These are phyloP conservation scores for Pythium dissotocum DNA, from an alignment of 352 stramenopile genomes.

Conservation along the genomic window DNA sequence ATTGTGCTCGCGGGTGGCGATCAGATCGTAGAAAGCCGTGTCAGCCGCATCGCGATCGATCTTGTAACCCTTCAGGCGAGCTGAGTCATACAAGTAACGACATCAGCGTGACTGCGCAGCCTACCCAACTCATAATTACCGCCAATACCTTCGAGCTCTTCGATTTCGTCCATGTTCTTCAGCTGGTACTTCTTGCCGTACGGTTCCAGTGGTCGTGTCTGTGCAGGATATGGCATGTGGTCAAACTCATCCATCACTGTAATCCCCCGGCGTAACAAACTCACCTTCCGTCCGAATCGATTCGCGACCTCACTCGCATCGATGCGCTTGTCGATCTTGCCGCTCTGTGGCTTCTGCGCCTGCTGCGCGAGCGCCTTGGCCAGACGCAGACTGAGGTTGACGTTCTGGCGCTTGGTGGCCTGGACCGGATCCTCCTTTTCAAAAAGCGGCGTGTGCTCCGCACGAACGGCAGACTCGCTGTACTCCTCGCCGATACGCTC, in stretches of 20 bases:
- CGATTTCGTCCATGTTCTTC: constrained; percentile 30
- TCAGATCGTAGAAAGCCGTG: constrained; percentile 21
- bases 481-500: constrained; percentile 52
- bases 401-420: constrained; percentile 38
- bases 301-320: constrained; percentile 20
- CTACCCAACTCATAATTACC: too few relatives aligned
- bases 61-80: constrained; percentile 13
- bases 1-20: constrained; percentile 17
- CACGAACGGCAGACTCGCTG: constrained; percentile 10
- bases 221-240: background rate
- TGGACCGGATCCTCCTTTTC: constrained; percentile 38
- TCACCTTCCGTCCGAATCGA: constrained; percentile 26
- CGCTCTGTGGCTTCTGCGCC: constrained; percentile 9
- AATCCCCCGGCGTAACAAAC: background rate
- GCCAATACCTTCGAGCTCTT: constrained; percentile 22
- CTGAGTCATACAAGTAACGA: constrained; percentile 1
- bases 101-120: too few relatives aligned
- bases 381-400: constrained; percentile 37
- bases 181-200: constrained; percentile 28
- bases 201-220: constrained; percentile 25
- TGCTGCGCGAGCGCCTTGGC: constrained; percentile 32
- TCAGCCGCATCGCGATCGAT: constrained; percentile 22
- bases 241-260: too few relatives aligned
- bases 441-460: background rate
- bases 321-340: constrained; percentile 33